A percentile compares a stretch with the other conserved stretches of the same genome.
Evolutionary conservation across 2,329 filamentous ascomycete genomes (phyloP).

Genomic region (Cercospora zeina): DNA sequence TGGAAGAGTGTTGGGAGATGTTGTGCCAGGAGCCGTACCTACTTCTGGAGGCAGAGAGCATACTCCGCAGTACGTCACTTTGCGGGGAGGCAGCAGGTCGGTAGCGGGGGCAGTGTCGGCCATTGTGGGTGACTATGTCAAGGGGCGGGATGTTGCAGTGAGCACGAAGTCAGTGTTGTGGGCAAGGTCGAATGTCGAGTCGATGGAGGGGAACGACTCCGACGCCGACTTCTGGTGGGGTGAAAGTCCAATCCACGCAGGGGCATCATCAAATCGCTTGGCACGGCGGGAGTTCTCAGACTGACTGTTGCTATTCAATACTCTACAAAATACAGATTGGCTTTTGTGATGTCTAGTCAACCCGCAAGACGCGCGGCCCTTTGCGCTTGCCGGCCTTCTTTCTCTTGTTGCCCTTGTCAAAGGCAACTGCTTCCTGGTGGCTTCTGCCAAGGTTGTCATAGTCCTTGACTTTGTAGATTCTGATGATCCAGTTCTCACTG

Average conservation of each 20-base stretch:
- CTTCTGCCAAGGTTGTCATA: conserved; percentile 94
- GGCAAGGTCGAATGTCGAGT: conserved; percentile 4
- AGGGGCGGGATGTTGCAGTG: background rate
- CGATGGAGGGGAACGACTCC: conserved; percentile 12
- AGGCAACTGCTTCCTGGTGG: conserved; percentile 68
- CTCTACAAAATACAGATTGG: conserved; percentile 17
- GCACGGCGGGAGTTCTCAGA: background rate
- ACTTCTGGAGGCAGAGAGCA: conserved; percentile 68
- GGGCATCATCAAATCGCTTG: conserved; percentile 6
- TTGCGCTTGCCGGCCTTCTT: conserved; percentile 73
- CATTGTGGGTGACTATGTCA: conserved; percentile 31
- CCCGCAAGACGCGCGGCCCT: conserved; percentile 68
- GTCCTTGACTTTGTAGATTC: conserved; percentile 99
- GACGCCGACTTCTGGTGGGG: conserved; percentile 17
- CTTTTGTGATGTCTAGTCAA: conserved; percentile 51
- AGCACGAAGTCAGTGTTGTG: background rate
- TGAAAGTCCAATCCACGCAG: conserved; percentile 10
- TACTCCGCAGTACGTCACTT: conserved; percentile 64
- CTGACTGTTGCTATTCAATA: conserved; percentile 10
- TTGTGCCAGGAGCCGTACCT: conserved; percentile 45
- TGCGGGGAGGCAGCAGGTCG: conserved; percentile 47
- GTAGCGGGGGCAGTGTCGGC: conserved; percentile 35
- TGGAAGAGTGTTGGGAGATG: background rate
- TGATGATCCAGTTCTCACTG: conserved; percentile 99
- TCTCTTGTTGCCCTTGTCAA: conserved; percentile 80